Percentiles rank a stretch among this genome's conserved stretches.
These are phyloP conservation scores for Xylaria multiplex DNA, from an alignment of 2,329 filamentous ascomycete genomes.

Conservation along the genomic window DNA sequence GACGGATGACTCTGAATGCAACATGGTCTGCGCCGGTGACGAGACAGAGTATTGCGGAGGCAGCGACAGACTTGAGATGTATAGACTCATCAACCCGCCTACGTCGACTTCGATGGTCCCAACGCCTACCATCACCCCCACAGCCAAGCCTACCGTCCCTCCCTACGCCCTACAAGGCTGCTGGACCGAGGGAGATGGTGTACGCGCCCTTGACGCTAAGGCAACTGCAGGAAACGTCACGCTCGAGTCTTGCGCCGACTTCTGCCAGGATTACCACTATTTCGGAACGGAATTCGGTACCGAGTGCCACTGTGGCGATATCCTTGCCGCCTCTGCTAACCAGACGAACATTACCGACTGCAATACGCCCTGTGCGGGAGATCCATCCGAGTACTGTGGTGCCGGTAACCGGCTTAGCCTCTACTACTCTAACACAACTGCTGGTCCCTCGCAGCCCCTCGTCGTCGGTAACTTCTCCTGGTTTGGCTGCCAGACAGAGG, in stretches of 20 bases:
- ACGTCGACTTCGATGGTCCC: slow-evolving; percentile 30
- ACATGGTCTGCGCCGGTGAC: slow-evolving; percentile 52
- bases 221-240: slow-evolving; percentile 47
- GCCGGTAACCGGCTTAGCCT: slow-evolving; percentile 41
- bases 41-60: slow-evolving; percentile 53
- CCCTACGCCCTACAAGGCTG: slow-evolving; percentile 53
- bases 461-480: slow-evolving; percentile 38
- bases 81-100: slow-evolving; percentile 42
- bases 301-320: slow-evolving; percentile 54
- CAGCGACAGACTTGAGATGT: slow-evolving; percentile 53
- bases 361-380: slow-evolving; percentile 41
- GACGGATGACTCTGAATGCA: slow-evolving; percentile 51
- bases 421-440: slow-evolving; percentile 39
- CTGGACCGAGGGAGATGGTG: slow-evolving; percentile 52
- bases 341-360: slow-evolving; percentile 39
- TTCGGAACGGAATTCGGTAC: slow-evolving; percentile 36
- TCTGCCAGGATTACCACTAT: slow-evolving; percentile 39
- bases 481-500: slow-evolving; percentile 38
- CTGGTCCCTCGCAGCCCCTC: slow-evolving; percentile 36
- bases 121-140: slow-evolving; percentile 36
- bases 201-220: slow-evolving; percentile 50
- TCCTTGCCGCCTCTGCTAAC: slow-evolving; percentile 32
- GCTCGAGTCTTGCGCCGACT: slow-evolving; percentile 52
- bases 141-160: slow-evolving; percentile 47
- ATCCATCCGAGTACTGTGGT: slow-evolving; percentile 43